phyloP scores from a whole-genome alignment of 2,329 filamentous ascomycete species.

The Waltergamsia citrina region DNA sequence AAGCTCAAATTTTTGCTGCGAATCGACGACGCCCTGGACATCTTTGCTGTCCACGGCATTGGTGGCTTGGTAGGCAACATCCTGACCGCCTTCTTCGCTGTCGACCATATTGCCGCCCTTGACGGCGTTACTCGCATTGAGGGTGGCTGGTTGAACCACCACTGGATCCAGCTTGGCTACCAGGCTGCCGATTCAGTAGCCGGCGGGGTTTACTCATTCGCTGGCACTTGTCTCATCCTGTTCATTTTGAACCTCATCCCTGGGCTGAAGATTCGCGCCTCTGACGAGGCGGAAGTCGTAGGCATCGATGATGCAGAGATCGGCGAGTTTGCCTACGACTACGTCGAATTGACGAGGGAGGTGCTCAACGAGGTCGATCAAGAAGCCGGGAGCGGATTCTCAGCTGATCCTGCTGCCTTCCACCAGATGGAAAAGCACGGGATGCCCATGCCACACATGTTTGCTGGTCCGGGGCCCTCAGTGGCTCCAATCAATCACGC shows the following conservation, averaged over 20 bases:
- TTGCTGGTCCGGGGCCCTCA: slow-evolving; percentile 14
- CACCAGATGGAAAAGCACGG: slow-evolving; percentile 38
- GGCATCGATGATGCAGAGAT: slow-evolving; percentile 87
- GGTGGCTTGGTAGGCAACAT: slow-evolving; percentile 74
- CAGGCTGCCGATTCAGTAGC: slow-evolving; percentile 75
- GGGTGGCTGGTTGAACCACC: slow-evolving; percentile 74
- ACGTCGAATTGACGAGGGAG: slow-evolving; percentile 68
- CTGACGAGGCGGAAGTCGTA: slow-evolving; percentile 69
- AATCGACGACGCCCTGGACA: slow-evolving; percentile 80
- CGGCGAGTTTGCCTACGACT: slow-evolving; percentile 93
- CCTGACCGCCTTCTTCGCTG: slow-evolving; percentile 73
- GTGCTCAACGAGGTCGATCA: slow-evolving; percentile 36
- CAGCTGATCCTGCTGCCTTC: slow-evolving; percentile 26
- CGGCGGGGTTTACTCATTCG: slow-evolving; percentile 71
- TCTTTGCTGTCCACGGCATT: slow-evolving; percentile 75
- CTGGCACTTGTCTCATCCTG: slow-evolving; percentile 67
- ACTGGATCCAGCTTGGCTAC: slow-evolving; percentile 78
- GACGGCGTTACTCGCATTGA: slow-evolving; percentile 59
- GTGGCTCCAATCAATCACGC: slow-evolving; percentile 12
- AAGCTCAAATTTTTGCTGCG: slow-evolving; percentile 79
- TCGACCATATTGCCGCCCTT: slow-evolving; percentile 74
- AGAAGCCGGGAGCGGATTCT: slow-evolving; percentile 32
- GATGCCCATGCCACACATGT: slow-evolving; percentile 33
- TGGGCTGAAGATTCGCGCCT: slow-evolving; percentile 63
- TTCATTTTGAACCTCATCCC: slow-evolving; percentile 74